Percentiles rank a stretch among this genome's conserved stretches.
Evolutionary conservation across 73 alveolate species (phyloP).

Genomic region (Urostyla sp.): DNA sequence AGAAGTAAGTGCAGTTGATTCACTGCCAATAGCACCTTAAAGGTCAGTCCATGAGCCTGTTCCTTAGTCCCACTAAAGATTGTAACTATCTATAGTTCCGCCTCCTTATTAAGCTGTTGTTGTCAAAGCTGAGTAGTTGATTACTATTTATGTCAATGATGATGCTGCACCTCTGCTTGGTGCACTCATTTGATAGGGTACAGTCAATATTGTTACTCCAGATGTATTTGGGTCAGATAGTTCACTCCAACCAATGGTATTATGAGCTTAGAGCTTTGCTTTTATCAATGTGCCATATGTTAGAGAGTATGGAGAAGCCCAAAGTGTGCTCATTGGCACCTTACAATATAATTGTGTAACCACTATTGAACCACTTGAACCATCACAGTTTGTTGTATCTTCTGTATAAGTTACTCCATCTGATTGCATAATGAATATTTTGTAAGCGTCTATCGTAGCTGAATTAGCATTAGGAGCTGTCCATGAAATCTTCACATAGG

Average conservation of each 20-base stretch:
- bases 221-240: slow-evolving; percentile 8
- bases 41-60: slow-evolving; percentile 46
- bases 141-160: not conserved
- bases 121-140: slow-evolving; percentile 15
- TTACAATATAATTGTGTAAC: slow-evolving; percentile 9
- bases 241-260: slow-evolving; percentile 49
- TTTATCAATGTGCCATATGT: slow-evolving; percentile 31
- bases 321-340: slow-evolving; percentile 23
- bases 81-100: slow-evolving; percentile 33
- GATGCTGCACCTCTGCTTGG: slow-evolving; percentile 52
- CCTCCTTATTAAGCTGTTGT: slow-evolving; percentile 58
- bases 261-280: slow-evolving; percentile 59
- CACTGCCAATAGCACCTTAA: not conserved
- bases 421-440: slow-evolving; percentile 23
- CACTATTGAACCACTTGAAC: slow-evolving; percentile 5
- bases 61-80: slow-evolving; percentile 59
- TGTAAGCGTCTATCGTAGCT: slow-evolving; percentile 4
- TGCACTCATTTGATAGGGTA: slow-evolving; percentile 29
- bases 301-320: slow-evolving; percentile 24
- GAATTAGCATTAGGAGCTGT: slow-evolving; percentile 37
- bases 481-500: slow-evolving; percentile 42
- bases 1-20: not conserved
- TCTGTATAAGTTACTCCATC: slow-evolving; percentile 37
- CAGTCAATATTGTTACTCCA: slow-evolving; percentile 7
- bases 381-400: slow-evolving; percentile 32